Evolutionary conservation across 768 basidiomycete species (phyloP), one percentile per base, ranked within the genome.

Genomic region (Erythrobasidium yunnanense): DNA sequence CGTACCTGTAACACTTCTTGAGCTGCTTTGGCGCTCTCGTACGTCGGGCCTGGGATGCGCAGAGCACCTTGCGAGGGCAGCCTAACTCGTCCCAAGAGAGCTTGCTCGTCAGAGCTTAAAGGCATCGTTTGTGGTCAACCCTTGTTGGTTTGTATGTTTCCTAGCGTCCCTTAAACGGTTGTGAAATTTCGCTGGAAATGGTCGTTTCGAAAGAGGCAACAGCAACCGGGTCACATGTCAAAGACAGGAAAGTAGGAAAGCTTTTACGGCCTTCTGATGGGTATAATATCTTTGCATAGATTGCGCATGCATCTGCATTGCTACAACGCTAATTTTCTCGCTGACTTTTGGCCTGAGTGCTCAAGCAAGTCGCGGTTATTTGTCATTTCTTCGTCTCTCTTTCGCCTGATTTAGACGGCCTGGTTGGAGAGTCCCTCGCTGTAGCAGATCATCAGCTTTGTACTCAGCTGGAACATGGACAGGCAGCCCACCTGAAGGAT

Each of bases 41-140:
- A n/a, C 13, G 65, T 35, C 32, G 53, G 65, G 6, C 65, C 65
- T 20, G 65, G 65, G 33, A 58, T 6, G 23, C 51, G 65, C 11
- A 66, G 53, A 54, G 30, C 42, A 23, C 65, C 65, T 29, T 54
- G 51, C 11, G 23, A 38, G 18, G 65, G 65, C 35, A 56, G 34
- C 8, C 46, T 35, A 3, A 66, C 65, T 20, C 23, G 6, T 33
- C 65, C 65, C 17, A 66, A 29, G 29, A 66, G 25, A 34, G 22
- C 25, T 25, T 63, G 47, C 25, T 63, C 60, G 7, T 49, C 47
- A 13, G 38, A 23, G 18, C 34, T 42, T 15, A 58, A 32, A 22
- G 38, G 15, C 56, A 42, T 42, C n/a, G 38, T 42, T n/a, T 11
- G n/a, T 11, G 11, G 11, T 42, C 11, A 42, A n/a, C 38, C 11